Percentiles rank a stretch among this genome's conserved stretches.
These are phyloP conservation scores for Protoeuglena noctilucae DNA, from an alignment of 139 green algal species.

Conservation along the genomic window DNA sequence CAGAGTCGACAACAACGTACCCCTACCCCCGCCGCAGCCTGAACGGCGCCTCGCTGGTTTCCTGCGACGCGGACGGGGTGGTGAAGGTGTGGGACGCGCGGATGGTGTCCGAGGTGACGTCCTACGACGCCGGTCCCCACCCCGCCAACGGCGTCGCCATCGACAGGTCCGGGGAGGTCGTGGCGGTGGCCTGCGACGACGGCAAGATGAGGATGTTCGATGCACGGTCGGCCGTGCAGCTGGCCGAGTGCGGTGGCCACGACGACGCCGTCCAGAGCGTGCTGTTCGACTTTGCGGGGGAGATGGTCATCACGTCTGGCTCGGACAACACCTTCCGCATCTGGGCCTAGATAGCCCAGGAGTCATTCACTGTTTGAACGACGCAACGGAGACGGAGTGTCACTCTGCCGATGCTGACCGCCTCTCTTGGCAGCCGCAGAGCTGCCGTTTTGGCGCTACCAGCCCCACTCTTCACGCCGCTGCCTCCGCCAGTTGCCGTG, in stretches of 20 bases:
- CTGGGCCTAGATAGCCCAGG: constrained; percentile 8
- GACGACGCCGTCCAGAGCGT: constrained; percentile 56
- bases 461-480: too few relatives aligned
- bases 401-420: too few relatives aligned
- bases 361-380: background rate
- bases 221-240: constrained; percentile 12
- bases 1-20: too few relatives aligned
- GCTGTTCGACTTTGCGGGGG: constrained; percentile 36
- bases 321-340: constrained; percentile 21
- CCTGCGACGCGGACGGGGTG: constrained; percentile 52
- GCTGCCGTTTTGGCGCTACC: too few relatives aligned
- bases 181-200: constrained; percentile 53
- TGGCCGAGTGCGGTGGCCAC: constrained; percentile 40
- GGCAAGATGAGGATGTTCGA: constrained; percentile 29
- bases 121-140: constrained; percentile 27
- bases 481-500: too few relatives aligned
- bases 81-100: constrained; percentile 72
- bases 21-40: constrained; percentile 3
- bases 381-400: background rate
- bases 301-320: constrained; percentile 45
- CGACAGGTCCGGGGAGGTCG: constrained; percentile 38
- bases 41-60: constrained; percentile 19
- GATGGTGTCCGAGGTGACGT: constrained; percentile 57
- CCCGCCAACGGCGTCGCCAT: constrained; percentile 48
- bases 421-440: too few relatives aligned